Percentiles rank a stretch among this genome's conserved stretches.
These are phyloP conservation scores for Ocimum tenuiflorum DNA, from an alignment of 257 asterid genomes.

Conservation along the genomic window DNA sequence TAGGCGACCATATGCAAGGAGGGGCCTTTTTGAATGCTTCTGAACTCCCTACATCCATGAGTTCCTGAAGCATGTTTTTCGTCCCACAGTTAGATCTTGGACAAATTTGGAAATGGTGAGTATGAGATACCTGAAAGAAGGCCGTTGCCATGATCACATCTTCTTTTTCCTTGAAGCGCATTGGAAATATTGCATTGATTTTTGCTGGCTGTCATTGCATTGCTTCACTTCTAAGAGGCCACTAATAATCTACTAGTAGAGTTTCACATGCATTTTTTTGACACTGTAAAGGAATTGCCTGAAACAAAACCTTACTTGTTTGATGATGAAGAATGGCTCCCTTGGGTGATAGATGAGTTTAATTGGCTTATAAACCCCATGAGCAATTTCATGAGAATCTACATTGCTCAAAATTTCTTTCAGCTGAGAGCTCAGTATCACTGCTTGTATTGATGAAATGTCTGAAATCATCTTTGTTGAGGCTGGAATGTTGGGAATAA, in stretches of 20 bases:
- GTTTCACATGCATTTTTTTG: neutral
- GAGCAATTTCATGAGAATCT: conserved; percentile 41
- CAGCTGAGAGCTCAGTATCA: conserved; percentile 71
- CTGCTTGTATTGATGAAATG: conserved; percentile 72
- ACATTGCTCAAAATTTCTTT: conserved; percentile 56
- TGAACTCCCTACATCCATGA: conserved; percentile 59
- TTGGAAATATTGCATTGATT: conserved; percentile 72
- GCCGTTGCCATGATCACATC: conserved; percentile 70
- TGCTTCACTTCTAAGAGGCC: neutral
- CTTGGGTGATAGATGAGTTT: conserved; percentile 68
- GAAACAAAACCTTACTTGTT: conserved; percentile 37
- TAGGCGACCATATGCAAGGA: conserved; percentile 78
- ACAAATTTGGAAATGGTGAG: neutral
- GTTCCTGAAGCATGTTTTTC: conserved; percentile 41
- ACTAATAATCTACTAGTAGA: neutral
- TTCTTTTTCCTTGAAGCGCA: conserved; percentile 73
- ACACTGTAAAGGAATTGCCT: neutral
- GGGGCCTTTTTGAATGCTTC: conserved; percentile 60
- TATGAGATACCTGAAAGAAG: conserved; percentile 58
- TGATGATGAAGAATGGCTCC: conserved; percentile 74
- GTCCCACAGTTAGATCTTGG: neutral
- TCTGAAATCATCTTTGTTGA: conserved; percentile 49
- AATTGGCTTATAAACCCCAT: conserved; percentile 51
- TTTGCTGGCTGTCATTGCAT: conserved; percentile 45
- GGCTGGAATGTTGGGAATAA: conserved; percentile 28